Percentiles rank a stretch among this genome's conserved stretches.
Conservation (phyloP, 148 eudicot genomes). For the Diospyros lotus region DNA sequence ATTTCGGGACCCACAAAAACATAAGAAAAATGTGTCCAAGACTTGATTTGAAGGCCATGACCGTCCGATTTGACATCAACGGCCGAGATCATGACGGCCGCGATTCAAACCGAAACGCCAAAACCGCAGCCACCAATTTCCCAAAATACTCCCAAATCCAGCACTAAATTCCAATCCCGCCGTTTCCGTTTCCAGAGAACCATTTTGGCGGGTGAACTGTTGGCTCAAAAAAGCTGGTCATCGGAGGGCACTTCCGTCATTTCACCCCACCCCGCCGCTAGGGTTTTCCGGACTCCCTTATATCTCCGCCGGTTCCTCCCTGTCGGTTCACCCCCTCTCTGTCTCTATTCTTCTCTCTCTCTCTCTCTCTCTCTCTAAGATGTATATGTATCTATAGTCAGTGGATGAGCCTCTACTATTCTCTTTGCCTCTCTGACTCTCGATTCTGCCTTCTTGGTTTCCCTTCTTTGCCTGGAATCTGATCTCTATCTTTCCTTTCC, state of each 20-base stretch:
- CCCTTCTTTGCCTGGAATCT: not conserved
- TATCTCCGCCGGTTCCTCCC: not conserved
- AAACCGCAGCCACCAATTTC: not conserved
- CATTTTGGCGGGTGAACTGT: constrained; percentile 22
- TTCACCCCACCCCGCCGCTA: constrained; percentile 9
- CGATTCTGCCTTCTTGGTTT: not conserved
- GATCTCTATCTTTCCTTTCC: not conserved
- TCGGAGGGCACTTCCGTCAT: constrained; percentile 19
- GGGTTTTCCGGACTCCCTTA: constrained; percentile 26
- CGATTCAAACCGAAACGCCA: not conserved
- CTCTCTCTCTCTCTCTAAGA: constrained; percentile 1
- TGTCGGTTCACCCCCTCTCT: constrained; percentile 25
- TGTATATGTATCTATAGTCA: too few relatives aligned
- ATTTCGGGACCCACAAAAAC: too few relatives aligned
- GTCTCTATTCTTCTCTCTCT: not conserved
- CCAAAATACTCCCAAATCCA: not conserved
- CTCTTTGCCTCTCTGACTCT: not conserved
- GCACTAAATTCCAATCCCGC: constrained; percentile 7
- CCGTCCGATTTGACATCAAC: not conserved
- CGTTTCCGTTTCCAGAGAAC: constrained; percentile 7
- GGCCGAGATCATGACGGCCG: not conserved
- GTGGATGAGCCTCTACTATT: not conserved
- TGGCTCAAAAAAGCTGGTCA: not conserved
- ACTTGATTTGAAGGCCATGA: not conserved
- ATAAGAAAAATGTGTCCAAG: not conserved